Percentiles rank a stretch among this genome's conserved stretches.
These are phyloP conservation scores for Artemisia argyi DNA, from an alignment of 129 eudicot genomes.

Conservation along the genomic window DNA sequence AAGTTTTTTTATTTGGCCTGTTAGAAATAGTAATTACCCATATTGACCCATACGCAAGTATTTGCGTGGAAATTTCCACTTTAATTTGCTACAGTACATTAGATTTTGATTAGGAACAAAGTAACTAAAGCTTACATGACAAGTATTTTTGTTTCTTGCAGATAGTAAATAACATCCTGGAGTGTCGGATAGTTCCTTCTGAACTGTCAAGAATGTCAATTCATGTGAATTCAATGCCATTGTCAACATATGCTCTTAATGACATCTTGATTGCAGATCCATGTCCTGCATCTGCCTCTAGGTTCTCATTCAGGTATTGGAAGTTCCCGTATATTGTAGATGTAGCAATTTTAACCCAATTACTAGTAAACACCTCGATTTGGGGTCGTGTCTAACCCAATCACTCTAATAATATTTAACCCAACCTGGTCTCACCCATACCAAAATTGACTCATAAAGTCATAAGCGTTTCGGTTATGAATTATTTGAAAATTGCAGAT, in stretches of 20 bases:
- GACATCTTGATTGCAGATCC: constrained; percentile 78
- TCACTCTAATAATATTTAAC: too few species aligned
- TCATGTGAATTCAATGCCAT: constrained; percentile 49
- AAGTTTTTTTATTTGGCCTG: neutral
- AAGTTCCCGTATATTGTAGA: neutral
- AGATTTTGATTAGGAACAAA: neutral
- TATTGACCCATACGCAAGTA: neutral
- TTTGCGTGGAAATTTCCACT: neutral
- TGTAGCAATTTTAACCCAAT: neutral
- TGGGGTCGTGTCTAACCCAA: too few species aligned
- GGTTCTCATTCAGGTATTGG: constrained; percentile 83
- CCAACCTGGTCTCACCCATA: too few species aligned
- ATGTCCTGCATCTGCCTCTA: constrained; percentile 85
- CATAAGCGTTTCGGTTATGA: neutral
- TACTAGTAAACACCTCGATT: neutral
- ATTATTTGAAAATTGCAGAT: neutral
- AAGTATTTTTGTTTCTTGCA: constrained; percentile 24
- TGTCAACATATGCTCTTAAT: constrained; percentile 70
- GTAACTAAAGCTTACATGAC: neutral
- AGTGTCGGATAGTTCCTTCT: constrained; percentile 48
- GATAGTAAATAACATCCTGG: constrained; percentile 75
- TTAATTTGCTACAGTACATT: neutral
- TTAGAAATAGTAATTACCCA: neutral
- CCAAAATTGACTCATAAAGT: too few species aligned
- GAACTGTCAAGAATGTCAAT: constrained; percentile 77